Evolutionary conservation across 1,284 basidiomycete species (phyloP).

Genomic region (Veloboletus limbatus): DNA sequence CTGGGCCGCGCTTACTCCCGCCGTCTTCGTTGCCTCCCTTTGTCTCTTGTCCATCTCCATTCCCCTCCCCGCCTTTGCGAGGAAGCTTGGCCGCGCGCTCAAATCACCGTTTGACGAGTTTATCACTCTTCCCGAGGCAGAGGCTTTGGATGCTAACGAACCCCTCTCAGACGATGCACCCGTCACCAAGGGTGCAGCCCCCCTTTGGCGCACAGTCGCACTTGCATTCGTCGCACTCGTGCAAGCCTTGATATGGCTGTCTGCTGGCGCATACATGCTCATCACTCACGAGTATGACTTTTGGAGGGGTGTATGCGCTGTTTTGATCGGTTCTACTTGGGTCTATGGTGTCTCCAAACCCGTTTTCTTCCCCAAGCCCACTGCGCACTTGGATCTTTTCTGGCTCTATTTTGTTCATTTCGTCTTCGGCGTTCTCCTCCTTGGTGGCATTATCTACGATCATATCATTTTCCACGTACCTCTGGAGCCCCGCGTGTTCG

Average conservation of each 20-base stretch:
- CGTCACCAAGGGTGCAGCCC: constrained; percentile 25
- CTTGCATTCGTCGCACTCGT: constrained; percentile 47
- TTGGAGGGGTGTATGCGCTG: constrained; percentile 28
- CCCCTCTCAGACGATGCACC: background rate
- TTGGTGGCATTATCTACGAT: constrained; percentile 43
- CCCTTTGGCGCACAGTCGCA: constrained; percentile 55
- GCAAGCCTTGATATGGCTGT: constrained; percentile 45
- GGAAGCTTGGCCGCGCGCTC: constrained; percentile 18
- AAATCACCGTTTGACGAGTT: constrained; percentile 37
- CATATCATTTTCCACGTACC: constrained; percentile 31
- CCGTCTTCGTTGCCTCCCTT: constrained; percentile 45
- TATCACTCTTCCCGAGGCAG: constrained; percentile 47
- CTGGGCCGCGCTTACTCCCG: constrained; percentile 56
- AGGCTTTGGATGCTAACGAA: constrained; percentile 34
- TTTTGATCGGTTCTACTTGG: constrained; percentile 44
- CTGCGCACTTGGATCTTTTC: constrained; percentile 47
- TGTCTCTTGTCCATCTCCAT: constrained; percentile 39
- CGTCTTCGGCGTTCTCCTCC: constrained; percentile 31
- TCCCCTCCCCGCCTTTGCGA: constrained; percentile 29
- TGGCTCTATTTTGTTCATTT: constrained; percentile 40
- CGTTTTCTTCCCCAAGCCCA: constrained; percentile 38
- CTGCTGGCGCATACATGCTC: constrained; percentile 38
- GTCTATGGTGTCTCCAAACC: constrained; percentile 46
- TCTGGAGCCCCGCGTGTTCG: constrained; percentile 29
- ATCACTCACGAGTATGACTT: constrained; percentile 24